Percentiles rank a stretch among this genome's conserved stretches.
Conservation (phyloP, 495 filamentous ascomycete genomes). For the Platismatia glauca region DNA sequence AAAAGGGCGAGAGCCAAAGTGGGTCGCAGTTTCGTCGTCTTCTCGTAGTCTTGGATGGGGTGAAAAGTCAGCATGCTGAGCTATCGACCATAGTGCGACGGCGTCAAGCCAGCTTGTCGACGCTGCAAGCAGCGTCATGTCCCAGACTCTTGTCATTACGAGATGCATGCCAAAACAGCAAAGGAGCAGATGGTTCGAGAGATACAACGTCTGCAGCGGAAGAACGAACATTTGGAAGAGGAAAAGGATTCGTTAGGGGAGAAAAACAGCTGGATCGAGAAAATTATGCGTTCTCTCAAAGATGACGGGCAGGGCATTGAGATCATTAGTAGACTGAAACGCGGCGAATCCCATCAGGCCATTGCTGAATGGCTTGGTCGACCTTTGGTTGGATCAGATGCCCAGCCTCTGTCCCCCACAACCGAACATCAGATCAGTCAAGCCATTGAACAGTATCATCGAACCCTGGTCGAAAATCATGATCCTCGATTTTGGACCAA, state of each 20-base stretch:
- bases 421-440: slow-evolving; percentile 15
- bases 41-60: background rate
- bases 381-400: background rate
- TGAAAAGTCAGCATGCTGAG: background rate
- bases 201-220: slow-evolving; percentile 20
- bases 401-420: slow-evolving; percentile 19
- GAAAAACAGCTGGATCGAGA: slow-evolving; percentile 27
- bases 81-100: slow-evolving; percentile 18
- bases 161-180: slow-evolving; percentile 21
- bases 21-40: background rate
- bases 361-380: slow-evolving; percentile 30
- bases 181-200: slow-evolving; percentile 22
- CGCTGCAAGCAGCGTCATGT: slow-evolving; percentile 17
- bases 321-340: slow-evolving; percentile 27
- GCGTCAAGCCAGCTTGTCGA: slow-evolving; percentile 19
- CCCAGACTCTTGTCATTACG: slow-evolving; percentile 17
- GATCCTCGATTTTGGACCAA: slow-evolving; percentile 28
- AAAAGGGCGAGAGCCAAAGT: slow-evolving; percentile 29
- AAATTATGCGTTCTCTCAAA: slow-evolving; percentile 29
- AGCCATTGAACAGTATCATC: slow-evolving; percentile 11
- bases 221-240: slow-evolving; percentile 14
- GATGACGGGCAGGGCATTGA: slow-evolving; percentile 28
- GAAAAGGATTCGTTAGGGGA: slow-evolving; percentile 17
- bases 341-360: slow-evolving; percentile 26
- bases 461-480: slow-evolving; percentile 1